Base-by-base conservation (phyloP, 2,329 filamentous ascomycete species). In the Fusarium sp. region DNA sequence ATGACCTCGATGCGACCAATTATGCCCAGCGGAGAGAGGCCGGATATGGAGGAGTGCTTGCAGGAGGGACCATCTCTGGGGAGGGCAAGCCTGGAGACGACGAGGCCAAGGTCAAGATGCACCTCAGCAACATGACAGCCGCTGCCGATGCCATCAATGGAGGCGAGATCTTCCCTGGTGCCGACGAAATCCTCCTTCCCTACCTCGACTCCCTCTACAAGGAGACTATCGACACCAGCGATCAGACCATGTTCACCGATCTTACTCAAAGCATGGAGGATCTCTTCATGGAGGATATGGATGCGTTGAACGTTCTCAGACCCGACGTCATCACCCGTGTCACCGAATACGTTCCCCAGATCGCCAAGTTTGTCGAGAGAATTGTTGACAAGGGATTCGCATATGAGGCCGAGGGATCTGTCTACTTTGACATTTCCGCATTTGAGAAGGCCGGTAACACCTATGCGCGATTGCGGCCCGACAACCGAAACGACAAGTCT, bases 41-140 rank as follows among this genome's bases (percentile, higher is more conserved):
- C 6, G 87, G 84, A 14, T 91, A 92, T 71, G 86, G 87, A 56
- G 81, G 84, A 45, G 86, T 91, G 8, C 80, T 91, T 58, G 82
- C 87, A 11, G 90, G 90, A 8, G 87, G 87, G 11, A 87, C 89
- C 3, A 81, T 91, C 43, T 84, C 86, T 4, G 89, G 87, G 2
- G 88, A 90, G 70, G 88, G 88, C 38, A 89, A 87, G 76, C 87
- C 93, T 0, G 90, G 92, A 8, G 95, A 97, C 78, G 91, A 91
- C 65, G 94, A 97, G 81, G 94, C 94, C 15, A 97, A 97, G 85
- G 84, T 94, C 75, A 97, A 95, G 84, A 97, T 97, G 94, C 94
- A 97, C 79, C 89, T 97, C 71, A 91, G 90, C 78, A 90, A 88
- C 78, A 88, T 88, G 85, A 85, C 86, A 58, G 81, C 86, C 30